phyloP scores from a whole-genome alignment of 2,329 filamentous ascomycete species.

The Monilinia fructigena region DNA sequence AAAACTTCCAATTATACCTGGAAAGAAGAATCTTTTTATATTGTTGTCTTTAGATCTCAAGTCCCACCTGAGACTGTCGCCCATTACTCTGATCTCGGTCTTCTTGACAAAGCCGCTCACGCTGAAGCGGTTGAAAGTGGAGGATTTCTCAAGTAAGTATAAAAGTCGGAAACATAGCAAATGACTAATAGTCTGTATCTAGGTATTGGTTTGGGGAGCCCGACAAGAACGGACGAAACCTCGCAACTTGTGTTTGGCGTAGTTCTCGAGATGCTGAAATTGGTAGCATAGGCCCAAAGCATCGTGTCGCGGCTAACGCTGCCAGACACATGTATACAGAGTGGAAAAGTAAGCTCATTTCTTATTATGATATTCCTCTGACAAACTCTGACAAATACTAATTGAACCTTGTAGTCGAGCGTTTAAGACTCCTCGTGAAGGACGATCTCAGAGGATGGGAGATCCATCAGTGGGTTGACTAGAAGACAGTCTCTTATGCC shows the following conservation, averaged over 20 bases:
- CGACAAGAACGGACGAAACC: constrained; percentile 67
- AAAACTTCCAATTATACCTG: constrained; percentile 51
- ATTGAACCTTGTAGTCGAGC: constrained; percentile 50
- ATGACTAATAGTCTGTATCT: constrained; percentile 20
- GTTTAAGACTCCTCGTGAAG: constrained; percentile 65
- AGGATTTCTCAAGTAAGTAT: constrained; percentile 70
- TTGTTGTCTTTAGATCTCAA: constrained; percentile 78
- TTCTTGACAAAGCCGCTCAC: constrained; percentile 76
- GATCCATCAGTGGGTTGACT: constrained; percentile 56
- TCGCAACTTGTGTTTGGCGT: constrained; percentile 76
- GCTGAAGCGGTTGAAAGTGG: constrained; percentile 76
- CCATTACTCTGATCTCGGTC: constrained; percentile 60
- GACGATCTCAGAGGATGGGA: constrained; percentile 65
- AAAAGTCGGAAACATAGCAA: neutral
- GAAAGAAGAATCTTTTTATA: constrained; percentile 69
- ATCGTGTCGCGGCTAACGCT: constrained; percentile 64
- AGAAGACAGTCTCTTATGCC: constrained; percentile 7
- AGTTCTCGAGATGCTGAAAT: constrained; percentile 57
- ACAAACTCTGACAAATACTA: neutral
- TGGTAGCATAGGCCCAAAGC: constrained; percentile 59
- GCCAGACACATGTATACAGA: constrained; percentile 61
- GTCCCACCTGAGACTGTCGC: constrained; percentile 64
- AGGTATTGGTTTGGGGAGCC: constrained; percentile 86
- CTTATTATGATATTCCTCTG: neutral
- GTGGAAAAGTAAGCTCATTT: constrained; percentile 51